Evolutionary conservation across 2,329 filamentous ascomycete species (phyloP), one percentile per base, ranked within the genome.

Genomic region (Hansfordia pulvinata): DNA sequence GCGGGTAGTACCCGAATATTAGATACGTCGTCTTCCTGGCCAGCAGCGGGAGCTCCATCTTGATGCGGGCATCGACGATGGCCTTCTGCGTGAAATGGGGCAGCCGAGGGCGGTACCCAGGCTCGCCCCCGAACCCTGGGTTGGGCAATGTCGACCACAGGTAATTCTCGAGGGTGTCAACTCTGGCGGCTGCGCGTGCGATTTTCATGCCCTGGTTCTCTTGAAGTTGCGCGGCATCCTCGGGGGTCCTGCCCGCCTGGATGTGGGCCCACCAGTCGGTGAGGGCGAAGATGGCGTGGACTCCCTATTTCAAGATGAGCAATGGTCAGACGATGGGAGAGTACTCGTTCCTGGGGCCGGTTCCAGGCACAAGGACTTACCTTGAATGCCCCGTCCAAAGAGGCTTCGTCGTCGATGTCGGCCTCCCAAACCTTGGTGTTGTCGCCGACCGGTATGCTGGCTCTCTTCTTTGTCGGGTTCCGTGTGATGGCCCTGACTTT

Each of bases 81-180:
- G 43, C 45, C 33, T 60, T 60, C 35, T 43, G 47, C 21, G 55
- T 52, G 32, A 56, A 53, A 34, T 59, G 17, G 10, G 29, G 53
- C 3, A 52, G 52, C 2, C 50, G 39, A 2, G 34, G 19, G 4
- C 37, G 32, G 22, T 47, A 42, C 1, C 51, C 52, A n/a, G n/a
- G n/a, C 5, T 33, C 29, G 3, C 44, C 41, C 10, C 44, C 32
- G 10, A 28, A 34, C 22, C 35, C 43, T 9, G 43, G 37, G 26
- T 47, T 43, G 3, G 56, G 56, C 2, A 49, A 37, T 1, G 55
- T 60, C n/a, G 50, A 56, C 54, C 54, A 60, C 31, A 59, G 41
- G 35, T 50, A 60, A 29, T 58, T 52, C 33, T 57, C 42, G 4
- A 61, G 39, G 0, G 51, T 48, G 1, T 32, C 10, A 1, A 40